Percentiles rank a stretch among this genome's conserved stretches.
Conservation (phyloP, 306 rosid species). For the Oxytropis ochrocephala region DNA sequence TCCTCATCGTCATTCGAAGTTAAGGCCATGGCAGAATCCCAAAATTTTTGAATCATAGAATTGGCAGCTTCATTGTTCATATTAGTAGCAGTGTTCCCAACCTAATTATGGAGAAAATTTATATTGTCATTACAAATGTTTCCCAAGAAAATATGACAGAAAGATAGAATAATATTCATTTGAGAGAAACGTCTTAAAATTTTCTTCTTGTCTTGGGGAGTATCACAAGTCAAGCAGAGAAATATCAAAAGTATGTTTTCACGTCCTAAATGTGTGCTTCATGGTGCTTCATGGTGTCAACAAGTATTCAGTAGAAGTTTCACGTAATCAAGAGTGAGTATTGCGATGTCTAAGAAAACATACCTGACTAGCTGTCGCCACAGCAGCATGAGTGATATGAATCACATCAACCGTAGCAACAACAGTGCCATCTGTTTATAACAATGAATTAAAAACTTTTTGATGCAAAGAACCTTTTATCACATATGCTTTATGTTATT, state of each 20-base stretch:
- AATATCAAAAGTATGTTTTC: too few relatives aligned
- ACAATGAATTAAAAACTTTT: background rate
- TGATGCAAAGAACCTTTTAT: background rate
- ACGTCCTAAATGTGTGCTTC: too few relatives aligned
- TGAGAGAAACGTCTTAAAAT: background rate
- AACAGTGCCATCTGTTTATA: conserved; percentile 62
- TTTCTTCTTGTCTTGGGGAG: background rate
- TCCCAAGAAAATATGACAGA: background rate
- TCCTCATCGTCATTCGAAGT: conserved; percentile 62
- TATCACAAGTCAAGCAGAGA: background rate
- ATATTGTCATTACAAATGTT: background rate
- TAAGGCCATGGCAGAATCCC: conserved; percentile 96
- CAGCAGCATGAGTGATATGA: conserved; percentile 89
- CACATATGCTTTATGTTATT: background rate
- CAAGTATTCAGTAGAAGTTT: background rate
- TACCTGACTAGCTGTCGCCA: conserved; percentile 72
- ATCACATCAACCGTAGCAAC: conserved; percentile 80
- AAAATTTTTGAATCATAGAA: conserved; percentile 82
- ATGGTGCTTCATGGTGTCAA: too few relatives aligned
- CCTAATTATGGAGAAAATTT: conserved; percentile 44
- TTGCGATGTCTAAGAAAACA: conserved; percentile 8
- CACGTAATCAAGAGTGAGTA: background rate
- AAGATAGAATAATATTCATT: background rate
- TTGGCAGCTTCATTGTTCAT: conserved; percentile 60
- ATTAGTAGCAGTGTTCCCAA: conserved; percentile 58